These are phyloP conservation scores for Hyphopichia burtonii DNA, from an alignment of 1,139 yeast genomes.

Conservation along the genomic window DNA sequence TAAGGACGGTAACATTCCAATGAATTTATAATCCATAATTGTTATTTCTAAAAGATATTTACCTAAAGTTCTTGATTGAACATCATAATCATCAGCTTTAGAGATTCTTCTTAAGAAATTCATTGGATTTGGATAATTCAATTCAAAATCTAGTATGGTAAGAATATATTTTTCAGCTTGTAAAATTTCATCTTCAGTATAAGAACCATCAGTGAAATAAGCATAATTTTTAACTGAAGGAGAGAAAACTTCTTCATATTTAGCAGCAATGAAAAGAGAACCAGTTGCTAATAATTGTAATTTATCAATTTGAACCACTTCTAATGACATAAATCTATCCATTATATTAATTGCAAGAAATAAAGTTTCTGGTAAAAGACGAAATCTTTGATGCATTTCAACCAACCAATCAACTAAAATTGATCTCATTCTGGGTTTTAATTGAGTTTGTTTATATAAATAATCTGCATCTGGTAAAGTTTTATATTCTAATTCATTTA, in stretches of 20 bases:
- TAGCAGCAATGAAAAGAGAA: conserved; percentile 87
- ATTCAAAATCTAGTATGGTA: conserved; percentile 72
- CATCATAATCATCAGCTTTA: conserved; percentile 93
- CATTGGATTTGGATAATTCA: conserved; percentile 92
- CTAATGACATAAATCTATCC: conserved; percentile 86
- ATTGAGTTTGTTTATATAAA: conserved; percentile 69
- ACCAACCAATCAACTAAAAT: conserved; percentile 94
- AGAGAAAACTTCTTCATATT: conserved; percentile 91
- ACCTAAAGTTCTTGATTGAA: conserved; percentile 87
- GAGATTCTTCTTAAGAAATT: conserved; percentile 89
- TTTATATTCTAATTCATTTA: conserved; percentile 69
- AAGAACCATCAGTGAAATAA: conserved; percentile 82
- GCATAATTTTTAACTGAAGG: conserved; percentile 90
- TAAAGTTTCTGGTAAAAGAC: conserved; percentile 86
- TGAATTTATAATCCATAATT: conserved; percentile 75
- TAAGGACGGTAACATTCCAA: conserved; percentile 76
- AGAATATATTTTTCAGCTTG: conserved; percentile 84
- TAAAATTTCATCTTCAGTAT: conserved; percentile 79
- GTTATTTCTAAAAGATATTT: conserved; percentile 84
- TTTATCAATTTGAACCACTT: conserved; percentile 77
- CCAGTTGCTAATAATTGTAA: conserved; percentile 91
- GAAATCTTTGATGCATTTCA: conserved; percentile 84
- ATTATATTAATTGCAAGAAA: conserved; percentile 84
- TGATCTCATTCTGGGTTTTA: conserved; percentile 84
- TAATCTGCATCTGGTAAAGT: conserved; percentile 81